Percentiles rank a stretch among this genome's conserved stretches.
Evolutionary conservation across 2,329 filamentous ascomycete species (phyloP).

Genomic region (Chalaropsis ovoidea): DNA sequence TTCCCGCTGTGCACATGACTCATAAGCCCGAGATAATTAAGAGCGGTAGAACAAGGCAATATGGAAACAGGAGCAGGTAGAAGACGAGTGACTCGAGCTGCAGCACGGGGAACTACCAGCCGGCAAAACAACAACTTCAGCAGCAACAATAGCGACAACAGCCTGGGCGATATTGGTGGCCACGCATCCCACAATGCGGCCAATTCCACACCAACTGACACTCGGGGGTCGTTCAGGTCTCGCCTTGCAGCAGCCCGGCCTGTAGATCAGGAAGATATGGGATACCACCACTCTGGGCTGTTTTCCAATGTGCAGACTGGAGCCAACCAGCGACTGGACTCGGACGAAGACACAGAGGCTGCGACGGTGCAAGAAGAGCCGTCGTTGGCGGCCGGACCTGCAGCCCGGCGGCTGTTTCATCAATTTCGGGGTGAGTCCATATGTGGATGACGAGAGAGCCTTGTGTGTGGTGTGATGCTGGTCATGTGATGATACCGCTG

Average conservation of each 20-base stretch:
- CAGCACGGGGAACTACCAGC: conserved; percentile 1
- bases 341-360: conserved; percentile 15
- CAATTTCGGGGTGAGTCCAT: conserved; percentile 20
- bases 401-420: conserved; percentile 21
- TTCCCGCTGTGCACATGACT: background rate
- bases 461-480: background rate
- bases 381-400: conserved; percentile 3
- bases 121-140: background rate
- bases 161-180: background rate
- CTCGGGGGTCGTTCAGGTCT: conserved; percentile 15
- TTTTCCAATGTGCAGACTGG: conserved; percentile 8
- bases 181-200: background rate
- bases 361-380: conserved; percentile 6
- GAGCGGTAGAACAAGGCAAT: background rate
- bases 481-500: background rate
- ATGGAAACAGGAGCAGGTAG: conserved; percentile 1
- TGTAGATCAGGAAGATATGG: background rate
- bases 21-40: background rate
- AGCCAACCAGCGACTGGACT: background rate
- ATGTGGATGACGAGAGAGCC: background rate
- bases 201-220: background rate
- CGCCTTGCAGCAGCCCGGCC: conserved; percentile 15
- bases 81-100: conserved; percentile 20
- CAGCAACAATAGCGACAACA: conserved; percentile 2
- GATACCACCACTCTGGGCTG: conserved; percentile 8